Conservation (phyloP, 257 asterid species). For the Datura wrightii region DNA sequence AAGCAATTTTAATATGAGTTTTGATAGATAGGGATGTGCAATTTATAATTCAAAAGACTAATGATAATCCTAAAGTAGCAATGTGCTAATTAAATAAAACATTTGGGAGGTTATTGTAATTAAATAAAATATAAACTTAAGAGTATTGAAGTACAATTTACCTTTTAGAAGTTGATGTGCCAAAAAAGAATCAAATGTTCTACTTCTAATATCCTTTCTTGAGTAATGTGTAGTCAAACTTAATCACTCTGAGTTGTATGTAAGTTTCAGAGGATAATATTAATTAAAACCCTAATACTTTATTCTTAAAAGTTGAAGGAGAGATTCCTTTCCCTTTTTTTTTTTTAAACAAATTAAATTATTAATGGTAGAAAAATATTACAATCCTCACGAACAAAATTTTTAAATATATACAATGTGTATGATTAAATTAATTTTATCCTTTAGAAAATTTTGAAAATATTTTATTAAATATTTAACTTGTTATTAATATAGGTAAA, state of each 20-base stretch:
- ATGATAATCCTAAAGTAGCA: background rate
- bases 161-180: slow-evolving; percentile 19
- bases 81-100: background rate
- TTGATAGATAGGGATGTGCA: background rate
- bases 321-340: background rate
- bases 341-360: background rate
- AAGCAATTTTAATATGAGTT: background rate
- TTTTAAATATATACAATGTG: too few species aligned
- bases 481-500: background rate
- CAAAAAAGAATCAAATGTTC: slow-evolving; percentile 26
- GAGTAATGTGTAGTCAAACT: slow-evolving; percentile 28
- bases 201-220: slow-evolving; percentile 19
- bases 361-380: background rate
- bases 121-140: background rate
- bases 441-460: background rate
- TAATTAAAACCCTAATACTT: background rate
- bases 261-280: slow-evolving; percentile 6
- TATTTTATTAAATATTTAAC: background rate
- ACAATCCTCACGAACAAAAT: background rate
- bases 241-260: slow-evolving; percentile 25
- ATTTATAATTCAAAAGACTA: background rate
- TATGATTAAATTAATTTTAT: too few species aligned
- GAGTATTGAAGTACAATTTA: slow-evolving; percentile 24
- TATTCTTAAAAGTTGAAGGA: slow-evolving; percentile 6
- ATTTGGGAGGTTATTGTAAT: background rate